Percentiles rank a stretch among this genome's conserved stretches.
phyloP scores from a whole-genome alignment of 768 basidiomycete species.

The Tricholoma matsutake region DNA sequence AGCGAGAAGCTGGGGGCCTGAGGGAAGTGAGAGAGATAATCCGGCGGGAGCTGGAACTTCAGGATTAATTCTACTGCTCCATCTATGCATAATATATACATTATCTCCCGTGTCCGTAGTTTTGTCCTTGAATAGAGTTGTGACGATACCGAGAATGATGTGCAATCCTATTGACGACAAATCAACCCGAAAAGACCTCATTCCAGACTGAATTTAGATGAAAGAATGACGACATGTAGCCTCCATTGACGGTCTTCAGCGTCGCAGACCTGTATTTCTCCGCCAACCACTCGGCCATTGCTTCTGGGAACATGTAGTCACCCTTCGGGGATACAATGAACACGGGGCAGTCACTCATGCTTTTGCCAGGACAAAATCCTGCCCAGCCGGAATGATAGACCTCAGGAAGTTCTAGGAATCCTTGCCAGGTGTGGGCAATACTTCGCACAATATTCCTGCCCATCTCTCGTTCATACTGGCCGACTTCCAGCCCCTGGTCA shows the following conservation, averaged over 20 bases:
- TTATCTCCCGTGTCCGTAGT: slow-evolving; percentile 13
- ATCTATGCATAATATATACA: slow-evolving; percentile 20
- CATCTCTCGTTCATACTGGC: slow-evolving; percentile 39
- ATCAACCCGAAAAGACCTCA: slow-evolving; percentile 24
- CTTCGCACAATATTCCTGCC: slow-evolving; percentile 44
- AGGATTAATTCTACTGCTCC: slow-evolving; percentile 47
- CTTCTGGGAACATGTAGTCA: slow-evolving; percentile 40
- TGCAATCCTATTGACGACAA: background rate
- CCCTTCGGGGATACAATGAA: slow-evolving; percentile 40
- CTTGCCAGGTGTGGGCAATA: slow-evolving; percentile 48
- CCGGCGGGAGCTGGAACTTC: slow-evolving; percentile 69
- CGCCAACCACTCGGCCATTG: slow-evolving; percentile 49
- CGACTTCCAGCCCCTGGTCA: slow-evolving; percentile 36
- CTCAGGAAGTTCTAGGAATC: slow-evolving; percentile 41
- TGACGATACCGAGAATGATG: slow-evolving; percentile 1
- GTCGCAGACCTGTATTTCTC: slow-evolving; percentile 41
- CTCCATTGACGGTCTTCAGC: slow-evolving; percentile 41
- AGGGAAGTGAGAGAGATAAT: slow-evolving; percentile 82
- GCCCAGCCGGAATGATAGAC: slow-evolving; percentile 53
- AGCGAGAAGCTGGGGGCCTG: slow-evolving; percentile 67
- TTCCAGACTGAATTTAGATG: slow-evolving; percentile 46
- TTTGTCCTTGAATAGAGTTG: slow-evolving; percentile 18
- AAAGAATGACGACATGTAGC: slow-evolving; percentile 46
- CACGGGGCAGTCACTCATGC: slow-evolving; percentile 47
- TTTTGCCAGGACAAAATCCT: slow-evolving; percentile 35